Evolutionary conservation across 129 eudicot species (phyloP).

Genomic region (Artemisia argyi): DNA sequence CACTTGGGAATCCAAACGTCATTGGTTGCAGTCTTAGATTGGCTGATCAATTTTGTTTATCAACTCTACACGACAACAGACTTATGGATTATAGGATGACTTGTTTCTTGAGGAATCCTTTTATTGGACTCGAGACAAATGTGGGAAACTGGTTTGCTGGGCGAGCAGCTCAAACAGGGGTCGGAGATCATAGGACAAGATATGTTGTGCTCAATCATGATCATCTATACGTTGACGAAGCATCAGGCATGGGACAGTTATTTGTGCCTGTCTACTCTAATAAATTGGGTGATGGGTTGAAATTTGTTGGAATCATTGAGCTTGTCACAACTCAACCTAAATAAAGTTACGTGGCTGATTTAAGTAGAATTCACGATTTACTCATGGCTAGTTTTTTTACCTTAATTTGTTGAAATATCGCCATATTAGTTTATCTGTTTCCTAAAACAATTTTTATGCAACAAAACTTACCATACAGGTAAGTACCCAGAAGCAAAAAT

Average conservation of each 20-base stretch:
- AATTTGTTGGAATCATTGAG: too few relatives aligned
- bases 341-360: neutral
- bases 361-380: neutral
- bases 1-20: neutral
- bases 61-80: neutral
- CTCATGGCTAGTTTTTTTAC: too few relatives aligned
- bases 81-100: conserved; percentile 5
- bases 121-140: neutral
- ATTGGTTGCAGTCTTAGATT: neutral
- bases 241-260: neutral
- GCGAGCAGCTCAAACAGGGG: neutral
- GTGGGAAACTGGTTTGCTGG: conserved; percentile 13
- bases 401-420: too few relatives aligned
- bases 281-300: too few relatives aligned
- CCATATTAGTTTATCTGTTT: neutral
- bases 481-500: too few relatives aligned
- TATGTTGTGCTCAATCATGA: neutral
- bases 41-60: neutral
- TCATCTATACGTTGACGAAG: conserved; percentile 3
- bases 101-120: too few relatives aligned
- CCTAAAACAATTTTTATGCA: too few relatives aligned
- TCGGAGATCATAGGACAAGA: too few relatives aligned
- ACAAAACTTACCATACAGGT: too few relatives aligned
- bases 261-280: too few relatives aligned
- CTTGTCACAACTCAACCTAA: neutral